Evolutionary conservation across 495 filamentous ascomycete genomes (phyloP).

Genomic region (Evernia prunastri): DNA sequence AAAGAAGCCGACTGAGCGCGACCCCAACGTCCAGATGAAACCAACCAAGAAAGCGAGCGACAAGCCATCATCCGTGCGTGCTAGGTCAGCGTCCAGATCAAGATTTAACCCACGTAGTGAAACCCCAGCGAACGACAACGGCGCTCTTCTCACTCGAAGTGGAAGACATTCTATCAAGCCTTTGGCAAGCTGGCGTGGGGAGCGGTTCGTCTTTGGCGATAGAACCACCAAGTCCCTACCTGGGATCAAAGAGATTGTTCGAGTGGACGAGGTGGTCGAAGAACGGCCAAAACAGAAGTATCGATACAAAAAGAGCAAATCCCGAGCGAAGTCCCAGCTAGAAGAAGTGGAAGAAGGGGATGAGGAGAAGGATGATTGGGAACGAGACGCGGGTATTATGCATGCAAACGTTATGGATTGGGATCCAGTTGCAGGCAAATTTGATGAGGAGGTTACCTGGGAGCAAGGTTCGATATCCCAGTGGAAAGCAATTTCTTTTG

Average conservation of each 20-base stretch:
- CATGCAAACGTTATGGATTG: constrained; percentile 52
- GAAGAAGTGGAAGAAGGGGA: constrained; percentile 39
- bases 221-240: constrained; percentile 51
- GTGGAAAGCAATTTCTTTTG: neutral
- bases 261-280: constrained; percentile 56
- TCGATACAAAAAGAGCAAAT: constrained; percentile 28
- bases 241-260: constrained; percentile 66
- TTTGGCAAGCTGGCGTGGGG: constrained; percentile 81
- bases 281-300: constrained; percentile 34
- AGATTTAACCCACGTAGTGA: constrained; percentile 67
- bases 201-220: constrained; percentile 55
- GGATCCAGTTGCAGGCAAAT: constrained; percentile 46
- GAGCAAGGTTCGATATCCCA: constrained; percentile 41
- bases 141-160: constrained; percentile 46
- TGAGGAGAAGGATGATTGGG: constrained; percentile 51
- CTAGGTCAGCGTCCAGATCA: constrained; percentile 33
- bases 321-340: constrained; percentile 34
- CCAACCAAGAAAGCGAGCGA: constrained; percentile 2
- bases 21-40: constrained; percentile 19
- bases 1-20: constrained; percentile 12
- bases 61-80: constrained; percentile 11
- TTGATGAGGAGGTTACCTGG: constrained; percentile 51
- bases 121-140: constrained; percentile 47
- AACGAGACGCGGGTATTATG: constrained; percentile 52
- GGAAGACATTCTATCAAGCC: constrained; percentile 61